These are phyloP conservation scores for Dispira parvispora DNA, from an alignment of 192 early-diverging fungal genomes.

Conservation along the genomic window DNA sequence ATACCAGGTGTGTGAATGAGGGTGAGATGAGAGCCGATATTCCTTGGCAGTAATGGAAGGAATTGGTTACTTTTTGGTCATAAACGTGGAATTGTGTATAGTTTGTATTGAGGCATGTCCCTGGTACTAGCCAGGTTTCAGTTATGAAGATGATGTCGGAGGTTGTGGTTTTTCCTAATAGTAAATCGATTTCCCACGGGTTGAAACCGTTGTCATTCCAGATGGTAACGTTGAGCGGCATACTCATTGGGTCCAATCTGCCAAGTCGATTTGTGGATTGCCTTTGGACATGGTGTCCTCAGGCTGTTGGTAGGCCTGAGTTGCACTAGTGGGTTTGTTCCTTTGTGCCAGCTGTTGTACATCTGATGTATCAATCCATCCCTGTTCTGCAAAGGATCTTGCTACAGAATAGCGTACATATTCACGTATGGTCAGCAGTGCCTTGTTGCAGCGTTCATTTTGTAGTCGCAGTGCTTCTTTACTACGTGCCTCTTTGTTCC, in stretches of 20 bases:
- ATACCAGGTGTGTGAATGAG: not conserved
- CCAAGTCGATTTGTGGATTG: not conserved
- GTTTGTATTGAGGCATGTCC: not conserved
- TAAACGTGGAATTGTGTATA: slow-evolving; percentile 12
- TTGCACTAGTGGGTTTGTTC: not conserved
- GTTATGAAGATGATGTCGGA: slow-evolving; percentile 10
- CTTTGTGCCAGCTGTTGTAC: slow-evolving; percentile 7
- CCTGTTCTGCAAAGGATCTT: not conserved
- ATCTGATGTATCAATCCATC: slow-evolving; percentile 8
- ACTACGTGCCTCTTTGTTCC: not conserved
- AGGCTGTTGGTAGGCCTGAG: not conserved
- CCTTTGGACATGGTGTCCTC: not conserved
- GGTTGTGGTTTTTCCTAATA: not conserved
- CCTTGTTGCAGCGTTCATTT: not conserved
- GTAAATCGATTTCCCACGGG: not conserved
- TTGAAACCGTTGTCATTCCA: not conserved
- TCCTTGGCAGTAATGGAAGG: not conserved
- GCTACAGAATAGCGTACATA: not conserved
- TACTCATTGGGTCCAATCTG: not conserved
- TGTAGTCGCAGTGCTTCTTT: not conserved
- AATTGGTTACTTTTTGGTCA: slow-evolving; percentile 7
- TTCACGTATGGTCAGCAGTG: not conserved
- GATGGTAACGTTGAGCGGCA: not conserved
- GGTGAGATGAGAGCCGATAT: slow-evolving; percentile 3
- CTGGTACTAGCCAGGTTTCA: slow-evolving; percentile 3